phyloP scores from a whole-genome alignment of 2,329 filamentous ascomycete genomes.

The Sporothrix protearum region DNA sequence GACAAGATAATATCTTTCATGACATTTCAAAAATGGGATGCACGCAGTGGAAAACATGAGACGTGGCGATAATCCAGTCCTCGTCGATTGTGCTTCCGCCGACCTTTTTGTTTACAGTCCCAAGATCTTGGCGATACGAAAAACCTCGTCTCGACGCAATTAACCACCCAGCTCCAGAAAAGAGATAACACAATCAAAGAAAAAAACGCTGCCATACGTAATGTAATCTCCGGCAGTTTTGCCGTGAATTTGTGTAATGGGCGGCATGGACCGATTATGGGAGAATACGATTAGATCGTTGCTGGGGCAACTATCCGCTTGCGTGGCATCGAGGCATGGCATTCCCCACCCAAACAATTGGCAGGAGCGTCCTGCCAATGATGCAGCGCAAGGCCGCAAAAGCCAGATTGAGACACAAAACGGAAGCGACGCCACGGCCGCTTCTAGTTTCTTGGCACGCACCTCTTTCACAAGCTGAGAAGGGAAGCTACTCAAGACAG shows the following conservation, averaged over 20 bases:
- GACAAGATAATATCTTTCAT: background rate
- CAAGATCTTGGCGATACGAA: background rate
- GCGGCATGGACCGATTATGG: background rate
- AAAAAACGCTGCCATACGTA: background rate
- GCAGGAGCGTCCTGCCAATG: constrained; percentile 13
- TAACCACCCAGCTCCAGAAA: background rate
- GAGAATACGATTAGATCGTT: constrained; percentile 10
- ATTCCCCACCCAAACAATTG: constrained; percentile 16
- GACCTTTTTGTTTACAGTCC: background rate
- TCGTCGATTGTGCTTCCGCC: background rate
- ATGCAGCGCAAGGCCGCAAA: background rate
- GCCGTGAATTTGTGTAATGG: background rate
- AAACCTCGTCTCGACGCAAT: background rate
- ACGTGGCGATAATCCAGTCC: background rate
- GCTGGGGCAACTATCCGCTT: constrained; percentile 12
- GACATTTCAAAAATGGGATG: background rate
- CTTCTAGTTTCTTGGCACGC: constrained; percentile 16
- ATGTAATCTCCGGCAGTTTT: background rate
- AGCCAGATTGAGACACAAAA: background rate
- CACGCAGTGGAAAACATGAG: background rate
- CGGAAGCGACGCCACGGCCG: constrained; percentile 2
- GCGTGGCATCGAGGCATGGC: constrained; percentile 9
- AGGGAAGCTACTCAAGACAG: background rate
- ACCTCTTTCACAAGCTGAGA: constrained; percentile 1
- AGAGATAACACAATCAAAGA: background rate